Percentiles rank a stretch among this genome's conserved stretches.
These are phyloP conservation scores for Leucocoprinus sp. DNA, from an alignment of 768 basidiomycete species.

Conservation along the genomic window DNA sequence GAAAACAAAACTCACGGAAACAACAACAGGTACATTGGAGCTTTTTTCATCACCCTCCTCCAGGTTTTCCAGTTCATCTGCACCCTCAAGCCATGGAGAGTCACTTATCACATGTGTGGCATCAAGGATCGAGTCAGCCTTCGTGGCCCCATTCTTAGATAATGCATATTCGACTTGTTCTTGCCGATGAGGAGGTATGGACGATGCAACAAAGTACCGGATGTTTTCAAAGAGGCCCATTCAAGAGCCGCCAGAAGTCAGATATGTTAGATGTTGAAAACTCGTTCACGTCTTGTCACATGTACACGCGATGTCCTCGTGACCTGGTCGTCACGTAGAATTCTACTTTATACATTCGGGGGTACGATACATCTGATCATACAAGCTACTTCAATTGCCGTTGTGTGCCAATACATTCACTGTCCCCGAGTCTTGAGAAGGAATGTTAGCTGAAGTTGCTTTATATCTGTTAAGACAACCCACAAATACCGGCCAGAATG, in stretches of 20 bases:
- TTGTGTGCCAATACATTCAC: conserved; percentile 1
- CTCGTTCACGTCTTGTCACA: conserved; percentile 1
- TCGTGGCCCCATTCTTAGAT: conserved; percentile 40
- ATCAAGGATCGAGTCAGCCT: conserved; percentile 24
- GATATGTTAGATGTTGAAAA: too few relatives aligned
- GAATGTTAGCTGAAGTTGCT: too few relatives aligned
- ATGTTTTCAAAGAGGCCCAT: conserved; percentile 31
- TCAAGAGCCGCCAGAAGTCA: too few relatives aligned
- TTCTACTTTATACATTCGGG: too few relatives aligned
- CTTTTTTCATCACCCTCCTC: too few relatives aligned
- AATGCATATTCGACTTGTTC: conserved; percentile 41
- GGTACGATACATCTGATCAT: too few relatives aligned
- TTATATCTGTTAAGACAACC: too few relatives aligned
- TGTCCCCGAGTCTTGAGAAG: too few relatives aligned
- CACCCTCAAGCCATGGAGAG: conserved; percentile 47
- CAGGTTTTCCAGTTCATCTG: too few relatives aligned
- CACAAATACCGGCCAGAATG: conserved; percentile 24
- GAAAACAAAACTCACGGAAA: conserved; percentile 25
- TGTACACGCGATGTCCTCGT: neutral
- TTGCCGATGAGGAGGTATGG: conserved; percentile 32
- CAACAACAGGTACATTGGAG: conserved; percentile 21
- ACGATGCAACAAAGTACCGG: conserved; percentile 40
- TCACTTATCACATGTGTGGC: conserved; percentile 46
- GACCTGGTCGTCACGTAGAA: neutral
- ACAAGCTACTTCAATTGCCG: neutral